phyloP scores from a whole-genome alignment of 345 rosid species.

The Populus davidiana region DNA sequence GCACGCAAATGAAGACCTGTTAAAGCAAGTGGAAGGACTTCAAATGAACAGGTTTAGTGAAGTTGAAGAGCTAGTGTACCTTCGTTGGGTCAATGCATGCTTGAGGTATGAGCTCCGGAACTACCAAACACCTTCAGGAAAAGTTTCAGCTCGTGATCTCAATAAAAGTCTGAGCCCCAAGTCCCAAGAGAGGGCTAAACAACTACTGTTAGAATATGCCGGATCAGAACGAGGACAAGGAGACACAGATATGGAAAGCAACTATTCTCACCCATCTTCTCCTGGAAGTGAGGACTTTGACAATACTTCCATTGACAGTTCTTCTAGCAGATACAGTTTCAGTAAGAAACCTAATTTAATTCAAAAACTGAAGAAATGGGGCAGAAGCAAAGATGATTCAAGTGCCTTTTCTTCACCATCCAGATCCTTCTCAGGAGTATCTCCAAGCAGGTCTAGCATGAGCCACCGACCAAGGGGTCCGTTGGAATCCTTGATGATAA shows the following conservation, averaged over 20 bases:
- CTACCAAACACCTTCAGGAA: slow-evolving; percentile 81
- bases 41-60: slow-evolving; percentile 96
- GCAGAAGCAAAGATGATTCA: slow-evolving; percentile 79
- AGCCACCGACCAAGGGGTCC: slow-evolving; percentile 73
- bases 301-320: slow-evolving; percentile 79
- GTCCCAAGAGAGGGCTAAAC: slow-evolving; percentile 85
- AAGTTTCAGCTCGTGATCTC: slow-evolving; percentile 86
- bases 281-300: slow-evolving; percentile 95
- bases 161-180: slow-evolving; percentile 81
- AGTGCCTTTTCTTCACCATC: slow-evolving; percentile 65
- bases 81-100: slow-evolving; percentile 99
- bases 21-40: slow-evolving; percentile 98
- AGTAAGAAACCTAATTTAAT: slow-evolving; percentile 74
- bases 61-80: slow-evolving; percentile 97
- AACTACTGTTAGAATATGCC: slow-evolving; percentile 77
- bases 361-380: slow-evolving; percentile 88
- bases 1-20: slow-evolving; percentile 80
- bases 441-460: slow-evolving; percentile 70
- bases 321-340: slow-evolving; percentile 63
- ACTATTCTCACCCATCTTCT: slow-evolving; percentile 84
- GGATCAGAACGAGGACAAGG: slow-evolving; percentile 96
- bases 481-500: slow-evolving; percentile 78
- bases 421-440: slow-evolving; percentile 71
- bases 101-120: slow-evolving; percentile 88
- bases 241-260: slow-evolving; percentile 86